These are phyloP conservation scores for Monsonia emarginata DNA, from an alignment of 441 rosid genomes.

Conservation along the genomic window DNA sequence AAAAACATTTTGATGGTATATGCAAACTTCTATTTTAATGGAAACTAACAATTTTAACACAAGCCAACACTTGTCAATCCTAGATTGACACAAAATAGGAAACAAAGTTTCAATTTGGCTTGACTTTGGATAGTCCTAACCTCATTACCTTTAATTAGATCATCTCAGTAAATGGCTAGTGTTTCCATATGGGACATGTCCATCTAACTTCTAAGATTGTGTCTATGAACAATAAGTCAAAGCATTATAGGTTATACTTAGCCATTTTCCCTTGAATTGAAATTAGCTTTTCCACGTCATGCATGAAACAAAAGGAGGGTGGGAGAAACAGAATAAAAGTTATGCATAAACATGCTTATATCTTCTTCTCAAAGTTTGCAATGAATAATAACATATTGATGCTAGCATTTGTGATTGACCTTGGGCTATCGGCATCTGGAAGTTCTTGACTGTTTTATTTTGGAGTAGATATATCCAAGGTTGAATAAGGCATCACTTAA, in stretches of 20 bases:
- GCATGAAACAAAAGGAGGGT: neutral
- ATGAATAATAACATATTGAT: neutral
- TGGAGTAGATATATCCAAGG: conserved; percentile 41
- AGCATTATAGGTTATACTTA: neutral
- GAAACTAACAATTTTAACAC: neutral
- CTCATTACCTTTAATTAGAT: neutral
- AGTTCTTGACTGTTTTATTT: neutral
- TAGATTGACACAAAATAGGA: neutral
- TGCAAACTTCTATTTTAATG: neutral
- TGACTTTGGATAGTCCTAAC: neutral
- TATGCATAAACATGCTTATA: neutral
- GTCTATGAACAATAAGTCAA: neutral
- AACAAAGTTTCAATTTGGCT: neutral
- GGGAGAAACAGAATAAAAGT: neutral
- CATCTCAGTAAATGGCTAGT: neutral
- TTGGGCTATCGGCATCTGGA: neutral
- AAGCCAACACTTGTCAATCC: neutral
- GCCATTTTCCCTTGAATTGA: neutral
- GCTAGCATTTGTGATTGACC: neutral
- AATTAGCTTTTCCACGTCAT: neutral
- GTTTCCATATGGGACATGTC: neutral
- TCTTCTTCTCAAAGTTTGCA: neutral
- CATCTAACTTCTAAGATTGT: neutral
- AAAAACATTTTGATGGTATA: neutral
- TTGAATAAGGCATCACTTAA: conserved; percentile 34